Evolutionary conservation across 1,139 yeast species (phyloP).

Genomic region (Torulaspora globosa): DNA sequence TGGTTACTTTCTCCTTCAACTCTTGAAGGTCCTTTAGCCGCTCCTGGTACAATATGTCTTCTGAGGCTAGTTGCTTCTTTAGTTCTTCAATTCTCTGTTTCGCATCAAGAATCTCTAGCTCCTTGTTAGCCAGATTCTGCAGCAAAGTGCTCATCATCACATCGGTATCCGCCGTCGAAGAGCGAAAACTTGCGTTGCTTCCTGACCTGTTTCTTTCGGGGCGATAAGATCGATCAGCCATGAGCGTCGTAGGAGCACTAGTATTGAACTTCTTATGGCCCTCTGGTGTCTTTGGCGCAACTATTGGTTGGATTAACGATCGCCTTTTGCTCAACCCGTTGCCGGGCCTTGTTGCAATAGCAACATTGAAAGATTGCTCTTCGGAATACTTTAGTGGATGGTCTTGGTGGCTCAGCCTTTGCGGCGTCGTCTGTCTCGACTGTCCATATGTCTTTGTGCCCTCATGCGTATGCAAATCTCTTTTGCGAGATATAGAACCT

Average conservation of each 20-base stretch:
- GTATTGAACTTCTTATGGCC: slow-evolving; percentile 1
- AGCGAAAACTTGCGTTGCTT: slow-evolving; percentile 11
- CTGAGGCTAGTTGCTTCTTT: slow-evolving; percentile 25
- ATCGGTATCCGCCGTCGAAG: slow-evolving; percentile 1
- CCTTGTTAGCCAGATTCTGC: slow-evolving; percentile 34
- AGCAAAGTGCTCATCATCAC: slow-evolving; percentile 20
- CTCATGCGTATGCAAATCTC: neutral
- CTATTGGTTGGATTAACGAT: slow-evolving; percentile 35
- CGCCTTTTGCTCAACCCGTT: slow-evolving; percentile 23
- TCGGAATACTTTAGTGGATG: slow-evolving; percentile 14
- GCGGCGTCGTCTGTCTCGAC: slow-evolving; percentile 14
- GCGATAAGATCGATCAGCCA: neutral
- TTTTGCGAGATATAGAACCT: neutral
- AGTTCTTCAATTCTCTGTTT: slow-evolving; percentile 35
- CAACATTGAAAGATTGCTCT: neutral
- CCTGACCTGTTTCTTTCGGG: slow-evolving; percentile 11
- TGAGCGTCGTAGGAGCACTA: slow-evolving; percentile 8
- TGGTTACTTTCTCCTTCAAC: slow-evolving; percentile 27
- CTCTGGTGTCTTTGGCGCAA: slow-evolving; percentile 27
- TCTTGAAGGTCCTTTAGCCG: slow-evolving; percentile 27
- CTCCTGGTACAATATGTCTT: slow-evolving; percentile 27
- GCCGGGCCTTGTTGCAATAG: neutral
- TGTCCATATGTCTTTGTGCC: slow-evolving; percentile 8
- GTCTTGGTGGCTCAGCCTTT: slow-evolving; percentile 11
- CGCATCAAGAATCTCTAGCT: slow-evolving; percentile 34